Evolutionary conservation across 2,329 filamentous ascomycete genomes (phyloP), one percentile per base, ranked within the genome.

Genomic region (Claviceps fusiformis): DNA sequence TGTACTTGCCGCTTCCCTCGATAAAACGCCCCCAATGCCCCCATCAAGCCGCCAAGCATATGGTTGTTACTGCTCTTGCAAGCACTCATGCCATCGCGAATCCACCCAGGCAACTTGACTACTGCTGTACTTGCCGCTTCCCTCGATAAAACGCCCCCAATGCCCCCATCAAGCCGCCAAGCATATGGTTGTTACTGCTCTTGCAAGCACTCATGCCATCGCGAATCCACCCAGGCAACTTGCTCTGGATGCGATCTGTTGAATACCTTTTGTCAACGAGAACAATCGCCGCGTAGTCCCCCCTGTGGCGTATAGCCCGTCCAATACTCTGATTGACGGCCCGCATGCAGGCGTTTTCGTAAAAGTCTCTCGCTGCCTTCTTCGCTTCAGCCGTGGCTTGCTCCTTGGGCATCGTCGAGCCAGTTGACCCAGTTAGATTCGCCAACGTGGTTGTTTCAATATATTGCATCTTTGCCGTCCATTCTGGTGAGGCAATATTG

Each of bases 301-400:
- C 82, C 55, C 79, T 80, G 67, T 98, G 93, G 50, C 93, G 77
- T 62, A 98, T 96, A 1, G 90, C 93, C 56, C 93, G 77, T 0
- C 93, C 93, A 61, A 98, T 91, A 65, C 89, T 93, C 73, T 98
- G 93, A 68, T 98, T 98, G 5, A 98, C 93, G 5, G 91, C 89
- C 44, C 93, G 79, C 91, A 98, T 96, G 68, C 91, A 96, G 0
- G 89, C 82, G 66, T 97, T 97, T 67, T 96, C 90, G 65, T 95
- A 95, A 65, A 89, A 95, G 58, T 92, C 87, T 53, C 85, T 75
- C 2, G 86, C 83, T 5, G 83, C 73, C 60, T 79, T 75, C 62
- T 81, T 83, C 0, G 73, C 74, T 44, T 53, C 59, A 1, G 58
- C 54, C 3, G 56, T 54, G 2, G 67, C 69, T 43, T 64, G 60